Base-by-base conservation (phyloP, 495 filamentous ascomycete species). In the Podospora didyma region DNA sequence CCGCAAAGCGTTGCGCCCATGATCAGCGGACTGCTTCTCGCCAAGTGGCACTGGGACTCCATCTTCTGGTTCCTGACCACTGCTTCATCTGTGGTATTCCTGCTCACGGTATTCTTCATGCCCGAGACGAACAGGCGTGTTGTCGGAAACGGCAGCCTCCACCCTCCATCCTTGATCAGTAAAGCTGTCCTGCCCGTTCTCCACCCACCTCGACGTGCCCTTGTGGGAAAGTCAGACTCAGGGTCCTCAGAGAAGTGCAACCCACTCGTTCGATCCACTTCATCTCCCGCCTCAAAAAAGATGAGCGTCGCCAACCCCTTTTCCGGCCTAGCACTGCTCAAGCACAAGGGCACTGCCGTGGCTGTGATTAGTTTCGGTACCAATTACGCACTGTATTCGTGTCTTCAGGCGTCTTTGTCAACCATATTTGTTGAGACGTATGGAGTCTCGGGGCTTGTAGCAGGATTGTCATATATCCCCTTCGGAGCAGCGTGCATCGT, bases 31-130 rank as follows among this genome's bases (percentile, higher is more conserved):
- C 49, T 84, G 0, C 62, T 86, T 0, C 67, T 68, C 22, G 69
- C 79, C 10, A 80, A 73, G 45, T 62, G 83, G 2, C 78, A 79
- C 1, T 86, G 83, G 83, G 60, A 78, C 26, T 71, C 71, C 47
- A 82, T 83, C 11, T 87, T 86, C 62, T 86, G 80, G 80, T 85
- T 86, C 48, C 63, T 86, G 24, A 62, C 68, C 17, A 82, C 84
- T 12, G 48, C 42, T 17, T 49, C 56, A 1, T 62, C 68, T 31
- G 65, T 68, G 20, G 60, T 71, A 9, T 50, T 72, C 31, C 16
- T 72, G 0, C 67, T 77, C 46, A 44, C 60, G 12, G 12, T 71
- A 3, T 17, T 81, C 12, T 56, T 71, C 28, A 65, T 80, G 21
- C 81, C 81, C 0, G 82, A 84, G 59, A 86, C 82, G 0, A 73